Percentiles rank a stretch among this genome's conserved stretches.
Conservation (phyloP, 768 basidiomycete genomes). For the Polyporus arcularius region DNA sequence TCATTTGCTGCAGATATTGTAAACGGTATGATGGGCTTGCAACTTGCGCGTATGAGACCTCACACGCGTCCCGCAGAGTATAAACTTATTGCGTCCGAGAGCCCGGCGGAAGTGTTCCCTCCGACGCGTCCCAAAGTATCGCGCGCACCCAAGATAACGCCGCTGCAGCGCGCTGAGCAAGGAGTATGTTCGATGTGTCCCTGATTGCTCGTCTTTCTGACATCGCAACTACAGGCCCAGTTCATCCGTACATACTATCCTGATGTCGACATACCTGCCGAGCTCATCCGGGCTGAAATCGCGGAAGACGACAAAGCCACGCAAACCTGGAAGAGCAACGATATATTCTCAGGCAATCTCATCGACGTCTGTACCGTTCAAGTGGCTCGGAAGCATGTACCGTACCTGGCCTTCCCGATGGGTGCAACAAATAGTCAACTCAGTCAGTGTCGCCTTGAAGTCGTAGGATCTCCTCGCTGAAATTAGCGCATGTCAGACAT, state of each 20-base stretch:
- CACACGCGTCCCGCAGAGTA: conserved; percentile 27
- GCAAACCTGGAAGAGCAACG: conserved; percentile 44
- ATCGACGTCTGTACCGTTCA: conserved; percentile 44
- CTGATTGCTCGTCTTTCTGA: not conserved
- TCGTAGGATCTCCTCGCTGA: not conserved
- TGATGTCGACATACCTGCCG: conserved; percentile 72
- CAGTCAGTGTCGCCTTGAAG: conserved; percentile 45
- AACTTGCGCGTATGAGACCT: not conserved
- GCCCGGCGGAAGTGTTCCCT: conserved; percentile 54
- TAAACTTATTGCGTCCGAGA: conserved; percentile 34
- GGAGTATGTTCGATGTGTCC: conserved; percentile 46
- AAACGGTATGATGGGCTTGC: conserved; percentile 24
- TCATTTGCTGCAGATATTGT: conserved; percentile 38
- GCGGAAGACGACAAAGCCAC: conserved; percentile 42
- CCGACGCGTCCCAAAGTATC: conserved; percentile 37
- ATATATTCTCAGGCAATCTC: conserved; percentile 59
- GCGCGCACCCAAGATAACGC: conserved; percentile 33
- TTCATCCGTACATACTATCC: conserved; percentile 73
- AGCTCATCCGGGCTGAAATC: conserved; percentile 61
- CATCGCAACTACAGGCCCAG: conserved; percentile 49
- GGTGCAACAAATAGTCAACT: conserved; percentile 60
- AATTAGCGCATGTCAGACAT: conserved; percentile 42
- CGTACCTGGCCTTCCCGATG: conserved; percentile 59
- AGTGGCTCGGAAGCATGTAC: conserved; percentile 26
- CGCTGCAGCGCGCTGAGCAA: conserved; percentile 56